These are phyloP conservation scores for Diplosphaera chodatii DNA, from an alignment of 139 green algal species.

Conservation along the genomic window DNA sequence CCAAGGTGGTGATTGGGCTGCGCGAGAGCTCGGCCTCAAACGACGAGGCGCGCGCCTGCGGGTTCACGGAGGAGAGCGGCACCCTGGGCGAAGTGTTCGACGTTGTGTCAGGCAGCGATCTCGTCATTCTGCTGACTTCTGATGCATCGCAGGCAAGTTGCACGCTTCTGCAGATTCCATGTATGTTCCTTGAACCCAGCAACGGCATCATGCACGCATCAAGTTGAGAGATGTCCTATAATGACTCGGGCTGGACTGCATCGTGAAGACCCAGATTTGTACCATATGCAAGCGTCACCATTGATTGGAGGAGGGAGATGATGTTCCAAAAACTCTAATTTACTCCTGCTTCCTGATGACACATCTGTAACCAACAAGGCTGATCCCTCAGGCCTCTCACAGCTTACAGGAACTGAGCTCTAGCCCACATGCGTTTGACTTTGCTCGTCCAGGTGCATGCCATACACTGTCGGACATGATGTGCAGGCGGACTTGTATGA, in stretches of 20 bases:
- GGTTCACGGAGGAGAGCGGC: slow-evolving; percentile 84
- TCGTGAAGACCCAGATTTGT: no score
- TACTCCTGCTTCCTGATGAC: slow-evolving; percentile 1
- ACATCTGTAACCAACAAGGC: background rate
- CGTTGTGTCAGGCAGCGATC: slow-evolving; percentile 77
- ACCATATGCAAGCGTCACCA: no score
- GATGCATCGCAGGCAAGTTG: slow-evolving; percentile 83
- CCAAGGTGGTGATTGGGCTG: slow-evolving; percentile 90
- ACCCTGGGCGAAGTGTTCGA: slow-evolving; percentile 97
- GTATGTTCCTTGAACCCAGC: no score
- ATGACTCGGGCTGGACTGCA: background rate
- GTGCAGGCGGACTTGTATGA: slow-evolving; percentile 92
- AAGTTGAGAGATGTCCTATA: no score
- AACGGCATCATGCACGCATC: no score
- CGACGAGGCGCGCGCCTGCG: slow-evolving; percentile 77
- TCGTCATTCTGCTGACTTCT: slow-evolving; percentile 97
- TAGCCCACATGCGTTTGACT: background rate
- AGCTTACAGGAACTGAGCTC: background rate
- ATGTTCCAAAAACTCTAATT: background rate
- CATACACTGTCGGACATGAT: no score
- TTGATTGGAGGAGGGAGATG: background rate
- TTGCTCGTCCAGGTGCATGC: background rate
- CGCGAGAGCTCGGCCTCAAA: slow-evolving; percentile 67
- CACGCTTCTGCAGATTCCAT: background rate
- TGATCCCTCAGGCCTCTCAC: background rate